A percentile compares a stretch with the other conserved stretches of the same genome.
phyloP scores from a whole-genome alignment of 2,329 filamentous ascomycete genomes.

The Aureobasidium lini region DNA sequence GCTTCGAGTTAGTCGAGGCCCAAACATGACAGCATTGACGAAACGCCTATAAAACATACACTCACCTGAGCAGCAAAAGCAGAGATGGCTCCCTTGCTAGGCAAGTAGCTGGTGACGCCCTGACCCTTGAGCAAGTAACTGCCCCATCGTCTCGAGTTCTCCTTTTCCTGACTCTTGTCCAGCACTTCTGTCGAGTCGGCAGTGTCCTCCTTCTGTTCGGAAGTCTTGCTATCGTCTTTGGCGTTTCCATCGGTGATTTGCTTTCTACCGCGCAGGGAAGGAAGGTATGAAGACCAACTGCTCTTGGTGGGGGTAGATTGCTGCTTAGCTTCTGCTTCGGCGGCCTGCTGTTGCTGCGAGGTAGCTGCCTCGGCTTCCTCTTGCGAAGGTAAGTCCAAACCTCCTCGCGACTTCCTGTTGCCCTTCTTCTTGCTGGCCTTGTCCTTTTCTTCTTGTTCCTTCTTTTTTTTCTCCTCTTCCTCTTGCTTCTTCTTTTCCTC shows the following conservation, averaged over 20 bases:
- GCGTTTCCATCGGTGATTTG: constrained; percentile 15
- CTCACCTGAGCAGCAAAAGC: constrained; percentile 35
- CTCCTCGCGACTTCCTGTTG: constrained; percentile 12
- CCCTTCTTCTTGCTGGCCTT: constrained; percentile 3
- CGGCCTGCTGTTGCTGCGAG: neutral
- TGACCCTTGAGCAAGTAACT: constrained; percentile 42
- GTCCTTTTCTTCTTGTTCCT: constrained; percentile 17
- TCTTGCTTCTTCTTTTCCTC: constrained; percentile 9
- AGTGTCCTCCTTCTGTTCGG: constrained; percentile 16
- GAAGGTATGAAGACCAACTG: constrained; percentile 17
- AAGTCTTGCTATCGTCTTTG: constrained; percentile 11
- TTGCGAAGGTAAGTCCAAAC: constrained; percentile 13
- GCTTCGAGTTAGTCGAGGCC: neutral
- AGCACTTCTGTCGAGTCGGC: constrained; percentile 19
- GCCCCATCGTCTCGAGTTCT: constrained; percentile 36
- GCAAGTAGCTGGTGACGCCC: constrained; percentile 41
- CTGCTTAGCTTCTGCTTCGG: neutral
- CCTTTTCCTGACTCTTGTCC: constrained; percentile 24
- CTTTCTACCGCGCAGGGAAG: constrained; percentile 18
- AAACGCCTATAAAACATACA: constrained; percentile 1
- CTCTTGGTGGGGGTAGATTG: constrained; percentile 11
- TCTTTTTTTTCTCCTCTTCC: constrained; percentile 7
- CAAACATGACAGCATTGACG: neutral
- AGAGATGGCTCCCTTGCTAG: constrained; percentile 36
- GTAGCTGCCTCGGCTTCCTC: constrained; percentile 14